Evolutionary conservation across 257 asterid species (phyloP).

Genomic region (Cordia subcordata): DNA sequence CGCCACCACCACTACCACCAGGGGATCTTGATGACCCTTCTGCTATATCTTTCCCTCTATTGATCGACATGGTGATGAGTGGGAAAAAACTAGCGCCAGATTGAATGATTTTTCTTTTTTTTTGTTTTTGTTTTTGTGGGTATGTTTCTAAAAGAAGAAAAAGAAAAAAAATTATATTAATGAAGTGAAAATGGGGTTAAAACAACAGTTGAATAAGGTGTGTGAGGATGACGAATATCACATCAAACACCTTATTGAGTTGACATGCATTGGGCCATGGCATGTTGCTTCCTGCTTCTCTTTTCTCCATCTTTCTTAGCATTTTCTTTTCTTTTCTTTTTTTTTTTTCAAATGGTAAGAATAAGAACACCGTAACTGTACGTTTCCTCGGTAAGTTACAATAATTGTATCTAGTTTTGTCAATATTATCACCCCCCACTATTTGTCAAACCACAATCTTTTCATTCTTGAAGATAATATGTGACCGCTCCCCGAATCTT

Average conservation of each 20-base stretch:
- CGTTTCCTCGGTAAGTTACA: conserved; percentile 18
- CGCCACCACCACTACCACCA: too few relatives aligned
- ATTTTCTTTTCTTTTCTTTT: neutral
- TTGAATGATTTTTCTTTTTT: conserved; percentile 2
- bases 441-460: neutral
- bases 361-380: conserved; percentile 18
- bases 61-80: conserved; percentile 19
- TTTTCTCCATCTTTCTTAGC: conserved; percentile 15
- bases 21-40: conserved; percentile 54
- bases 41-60: conserved; percentile 33
- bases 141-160: conserved; percentile 33
- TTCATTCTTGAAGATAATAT: too few relatives aligned
- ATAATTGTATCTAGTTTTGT: conserved; percentile 24
- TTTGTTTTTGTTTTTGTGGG: too few relatives aligned
- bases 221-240: conserved; percentile 32
- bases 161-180: conserved; percentile 23
- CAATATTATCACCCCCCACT: conserved; percentile 22
- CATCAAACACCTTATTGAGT: conserved; percentile 44
- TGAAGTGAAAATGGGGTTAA: too few relatives aligned
- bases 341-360: conserved; percentile 8
- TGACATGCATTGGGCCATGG: conserved; percentile 75
- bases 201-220: conserved; percentile 27
- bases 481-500: too few relatives aligned
- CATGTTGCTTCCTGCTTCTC: conserved; percentile 44
- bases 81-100: neutral